Evolutionary conservation across 371 early-diverging fungal genomes (phyloP).

Genomic region (Gilbertella persicaria): DNA sequence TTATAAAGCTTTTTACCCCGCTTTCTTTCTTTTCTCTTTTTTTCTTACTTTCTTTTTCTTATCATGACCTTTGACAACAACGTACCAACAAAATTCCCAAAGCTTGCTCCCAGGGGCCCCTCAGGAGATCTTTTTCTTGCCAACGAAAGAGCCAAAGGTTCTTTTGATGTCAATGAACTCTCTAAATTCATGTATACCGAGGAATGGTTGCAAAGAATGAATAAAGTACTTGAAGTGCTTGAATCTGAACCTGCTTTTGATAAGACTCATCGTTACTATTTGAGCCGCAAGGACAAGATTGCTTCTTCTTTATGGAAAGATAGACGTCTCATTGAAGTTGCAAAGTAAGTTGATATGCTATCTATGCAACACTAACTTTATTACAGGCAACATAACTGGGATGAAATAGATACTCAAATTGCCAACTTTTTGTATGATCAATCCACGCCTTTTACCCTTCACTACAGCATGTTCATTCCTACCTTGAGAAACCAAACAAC

Average conservation of each 20-base stretch:
- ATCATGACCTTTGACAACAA: constrained; percentile 39
- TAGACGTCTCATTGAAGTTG: constrained; percentile 53
- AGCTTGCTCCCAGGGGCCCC: constrained; percentile 55
- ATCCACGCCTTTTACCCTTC: constrained; percentile 50
- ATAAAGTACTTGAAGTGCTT: constrained; percentile 52
- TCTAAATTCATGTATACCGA: constrained; percentile 58
- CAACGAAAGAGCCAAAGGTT: constrained; percentile 57
- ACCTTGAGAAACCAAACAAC: constrained; percentile 74
- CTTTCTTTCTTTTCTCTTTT: constrained; percentile 1
- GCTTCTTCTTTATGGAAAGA: constrained; percentile 53
- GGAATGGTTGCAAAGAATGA: constrained; percentile 52
- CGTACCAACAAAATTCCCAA: constrained; percentile 51
- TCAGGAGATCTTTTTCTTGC: constrained; percentile 61
- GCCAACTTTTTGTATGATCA: constrained; percentile 50
- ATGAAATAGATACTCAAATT: constrained; percentile 38
- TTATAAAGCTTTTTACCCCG: constrained; percentile 1
- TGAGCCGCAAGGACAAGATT: constrained; percentile 55
- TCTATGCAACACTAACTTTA: constrained; percentile 1
- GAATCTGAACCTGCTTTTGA: constrained; percentile 64
- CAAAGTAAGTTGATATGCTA: constrained; percentile 40
- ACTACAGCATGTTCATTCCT: constrained; percentile 78
- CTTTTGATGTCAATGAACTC: constrained; percentile 56
- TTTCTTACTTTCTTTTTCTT: neutral
- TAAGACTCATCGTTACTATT: constrained; percentile 56
- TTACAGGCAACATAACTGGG: constrained; percentile 50